phyloP scores from a whole-genome alignment of 306 rosid species.

The Prosopis cineraria region DNA sequence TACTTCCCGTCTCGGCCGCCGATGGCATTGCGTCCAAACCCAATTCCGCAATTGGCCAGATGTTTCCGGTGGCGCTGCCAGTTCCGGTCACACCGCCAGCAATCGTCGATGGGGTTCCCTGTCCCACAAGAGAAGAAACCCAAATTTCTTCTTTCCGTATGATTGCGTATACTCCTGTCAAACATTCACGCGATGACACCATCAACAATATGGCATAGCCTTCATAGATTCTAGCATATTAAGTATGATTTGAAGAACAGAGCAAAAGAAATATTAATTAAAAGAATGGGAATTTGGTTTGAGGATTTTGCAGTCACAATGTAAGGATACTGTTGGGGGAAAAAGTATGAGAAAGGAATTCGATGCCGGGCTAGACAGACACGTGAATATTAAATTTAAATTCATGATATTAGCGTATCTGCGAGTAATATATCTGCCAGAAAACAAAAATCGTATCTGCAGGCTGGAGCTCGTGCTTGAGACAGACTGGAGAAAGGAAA shows the following conservation, averaged over 20 bases:
- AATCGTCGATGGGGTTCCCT: slow-evolving; percentile 94
- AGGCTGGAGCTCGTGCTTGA: slow-evolving; percentile 40
- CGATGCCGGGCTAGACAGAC: background rate
- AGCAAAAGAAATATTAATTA: too few species aligned
- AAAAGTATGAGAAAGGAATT: background rate
- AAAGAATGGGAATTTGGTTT: background rate
- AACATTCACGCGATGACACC: too few species aligned
- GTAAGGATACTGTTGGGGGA: background rate
- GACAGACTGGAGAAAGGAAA: slow-evolving; percentile 62
- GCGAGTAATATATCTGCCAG: slow-evolving; percentile 42
- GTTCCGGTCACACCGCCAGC: slow-evolving; percentile 89
- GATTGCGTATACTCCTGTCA: slow-evolving; percentile 69
- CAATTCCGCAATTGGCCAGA: slow-evolving; percentile 79
- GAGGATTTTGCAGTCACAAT: background rate
- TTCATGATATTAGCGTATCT: slow-evolving; percentile 37
- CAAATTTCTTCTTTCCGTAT: slow-evolving; percentile 72
- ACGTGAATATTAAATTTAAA: too few species aligned
- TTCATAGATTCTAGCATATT: too few species aligned
- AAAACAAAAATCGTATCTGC: slow-evolving; percentile 40
- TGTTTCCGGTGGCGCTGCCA: slow-evolving; percentile 75
- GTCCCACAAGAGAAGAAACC: slow-evolving; percentile 83
- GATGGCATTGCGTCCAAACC: slow-evolving; percentile 86
- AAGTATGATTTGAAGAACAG: background rate
- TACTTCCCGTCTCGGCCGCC: slow-evolving; percentile 90
- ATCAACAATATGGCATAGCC: too few species aligned